Evolutionary conservation across 169 alveolate species (phyloP).

Genomic region (Plasmodium knowlesi): DNA sequence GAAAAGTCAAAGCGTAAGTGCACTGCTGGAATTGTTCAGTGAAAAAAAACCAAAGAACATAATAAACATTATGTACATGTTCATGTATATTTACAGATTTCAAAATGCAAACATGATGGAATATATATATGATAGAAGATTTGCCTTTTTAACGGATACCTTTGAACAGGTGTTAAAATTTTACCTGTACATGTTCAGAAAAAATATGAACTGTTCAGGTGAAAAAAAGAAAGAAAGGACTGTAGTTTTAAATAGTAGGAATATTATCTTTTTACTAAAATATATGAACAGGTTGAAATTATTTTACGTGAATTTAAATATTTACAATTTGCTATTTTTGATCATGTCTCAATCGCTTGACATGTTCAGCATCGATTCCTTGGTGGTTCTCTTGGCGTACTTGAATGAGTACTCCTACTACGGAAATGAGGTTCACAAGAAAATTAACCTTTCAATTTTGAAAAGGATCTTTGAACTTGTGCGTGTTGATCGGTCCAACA

Average conservation of each 20-base stretch:
- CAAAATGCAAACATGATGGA: slow-evolving; percentile 22
- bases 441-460: slow-evolving; percentile 23
- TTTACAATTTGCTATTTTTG: slow-evolving; percentile 42
- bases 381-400: slow-evolving; percentile 27
- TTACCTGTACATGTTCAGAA: slow-evolving; percentile 33
- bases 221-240: neutral
- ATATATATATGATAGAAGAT: slow-evolving; percentile 49
- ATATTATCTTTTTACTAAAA: slow-evolving; percentile 29
- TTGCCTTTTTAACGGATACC: slow-evolving; percentile 20
- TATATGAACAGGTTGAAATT: slow-evolving; percentile 60
- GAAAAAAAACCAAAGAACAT: slow-evolving; percentile 20
- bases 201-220: neutral
- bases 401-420: slow-evolving; percentile 48
- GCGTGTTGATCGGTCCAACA: neutral
- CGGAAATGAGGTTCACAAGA: slow-evolving; percentile 19
- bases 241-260: slow-evolving; percentile 7
- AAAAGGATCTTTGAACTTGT: neutral
- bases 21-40: slow-evolving; percentile 23
- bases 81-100: slow-evolving; percentile 46
- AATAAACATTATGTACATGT: slow-evolving; percentile 55
- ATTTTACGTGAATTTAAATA: slow-evolving; percentile 52
- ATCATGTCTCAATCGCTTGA: slow-evolving; percentile 28
- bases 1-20: slow-evolving; percentile 22
- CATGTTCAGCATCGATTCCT: neutral
- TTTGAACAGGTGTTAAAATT: slow-evolving; percentile 36